These are phyloP conservation scores for Rhodotorula kratochvilovae DNA, from an alignment of 768 basidiomycete genomes.

Conservation along the genomic window DNA sequence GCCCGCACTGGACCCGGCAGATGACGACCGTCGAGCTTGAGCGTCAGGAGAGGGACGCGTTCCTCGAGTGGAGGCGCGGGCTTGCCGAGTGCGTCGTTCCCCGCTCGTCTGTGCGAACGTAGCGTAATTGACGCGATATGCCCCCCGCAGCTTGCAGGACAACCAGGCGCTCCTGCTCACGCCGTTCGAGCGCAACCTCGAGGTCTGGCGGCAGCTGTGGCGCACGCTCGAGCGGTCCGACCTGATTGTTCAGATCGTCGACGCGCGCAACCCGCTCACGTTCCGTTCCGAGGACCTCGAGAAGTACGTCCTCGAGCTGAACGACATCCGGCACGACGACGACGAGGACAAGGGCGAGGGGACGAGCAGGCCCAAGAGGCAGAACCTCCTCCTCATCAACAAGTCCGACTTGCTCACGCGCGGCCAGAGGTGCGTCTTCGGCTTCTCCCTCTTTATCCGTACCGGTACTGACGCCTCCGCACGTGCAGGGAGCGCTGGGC, in stretches of 20 bases:
- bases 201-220: slow-evolving; percentile 99
- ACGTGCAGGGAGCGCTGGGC: slow-evolving; percentile 72
- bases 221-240: slow-evolving; percentile 91
- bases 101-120: neutral
- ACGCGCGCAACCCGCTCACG: slow-evolving; percentile 85
- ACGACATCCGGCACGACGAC: slow-evolving; percentile 54
- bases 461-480: neutral
- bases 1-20: slow-evolving; percentile 80
- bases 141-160: slow-evolving; percentile 67
- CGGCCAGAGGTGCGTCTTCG: slow-evolving; percentile 65
- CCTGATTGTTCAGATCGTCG: slow-evolving; percentile 90
- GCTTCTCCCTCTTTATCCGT: neutral
- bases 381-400: slow-evolving; percentile 80
- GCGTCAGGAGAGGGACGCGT: slow-evolving; percentile 78
- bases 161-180: slow-evolving; percentile 81
- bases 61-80: slow-evolving; percentile 87
- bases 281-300: slow-evolving; percentile 92
- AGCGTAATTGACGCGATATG: neutral
- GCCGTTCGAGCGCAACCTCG: slow-evolving; percentile 93
- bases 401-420: slow-evolving; percentile 87
- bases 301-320: slow-evolving; percentile 71
- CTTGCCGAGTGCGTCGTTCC: slow-evolving; percentile 70
- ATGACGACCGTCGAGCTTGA: slow-evolving; percentile 77
- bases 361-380: slow-evolving; percentile 65
- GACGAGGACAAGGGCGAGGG: slow-evolving; percentile 55